Conservation (phyloP, 2,329 filamentous ascomycete species). For the Arthrinium puccinioides region DNA sequence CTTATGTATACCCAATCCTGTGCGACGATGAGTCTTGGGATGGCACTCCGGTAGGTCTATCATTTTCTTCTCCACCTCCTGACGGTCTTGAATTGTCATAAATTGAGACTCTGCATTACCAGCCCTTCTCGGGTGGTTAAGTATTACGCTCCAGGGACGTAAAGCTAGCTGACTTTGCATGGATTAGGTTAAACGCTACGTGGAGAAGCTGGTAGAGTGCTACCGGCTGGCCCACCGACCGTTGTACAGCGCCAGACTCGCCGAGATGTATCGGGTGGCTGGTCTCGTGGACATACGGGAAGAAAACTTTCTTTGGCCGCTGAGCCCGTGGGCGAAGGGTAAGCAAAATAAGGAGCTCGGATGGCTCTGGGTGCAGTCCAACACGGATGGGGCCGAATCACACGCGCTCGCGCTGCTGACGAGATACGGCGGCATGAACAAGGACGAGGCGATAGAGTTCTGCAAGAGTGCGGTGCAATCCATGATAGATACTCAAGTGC, state of each 20-base stretch:
- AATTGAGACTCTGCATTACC: too few relatives aligned
- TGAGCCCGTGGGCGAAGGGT: conserved; percentile 7
- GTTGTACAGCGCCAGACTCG: conserved; percentile 1
- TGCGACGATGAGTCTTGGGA: conserved; percentile 8
- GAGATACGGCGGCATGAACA: not conserved
- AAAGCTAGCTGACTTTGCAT: too few relatives aligned
- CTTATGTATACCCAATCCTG: conserved; percentile 3
- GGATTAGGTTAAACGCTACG: conserved; percentile 3
- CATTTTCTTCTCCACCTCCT: too few relatives aligned
- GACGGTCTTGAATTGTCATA: too few relatives aligned
- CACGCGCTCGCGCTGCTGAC: not conserved
- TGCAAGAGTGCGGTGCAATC: not conserved
- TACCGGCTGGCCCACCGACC: conserved; percentile 5
- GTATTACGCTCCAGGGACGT: too few relatives aligned
- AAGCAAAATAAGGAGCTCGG: conserved; percentile 5
- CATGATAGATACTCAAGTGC: not conserved
- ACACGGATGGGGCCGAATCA: not conserved
- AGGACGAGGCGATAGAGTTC: conserved; percentile 1
- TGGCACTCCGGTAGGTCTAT: conserved; percentile 3
- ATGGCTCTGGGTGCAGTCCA: conserved; percentile 3
- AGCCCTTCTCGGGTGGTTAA: too few relatives aligned
- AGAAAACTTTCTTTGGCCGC: conserved; percentile 6
- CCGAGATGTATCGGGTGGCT: conserved; percentile 5
- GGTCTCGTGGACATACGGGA: conserved; percentile 7
- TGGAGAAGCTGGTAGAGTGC: conserved; percentile 1